phyloP scores from a whole-genome alignment of 2,329 filamentous ascomycete genomes.

The Curvularia eragrostidis region DNA sequence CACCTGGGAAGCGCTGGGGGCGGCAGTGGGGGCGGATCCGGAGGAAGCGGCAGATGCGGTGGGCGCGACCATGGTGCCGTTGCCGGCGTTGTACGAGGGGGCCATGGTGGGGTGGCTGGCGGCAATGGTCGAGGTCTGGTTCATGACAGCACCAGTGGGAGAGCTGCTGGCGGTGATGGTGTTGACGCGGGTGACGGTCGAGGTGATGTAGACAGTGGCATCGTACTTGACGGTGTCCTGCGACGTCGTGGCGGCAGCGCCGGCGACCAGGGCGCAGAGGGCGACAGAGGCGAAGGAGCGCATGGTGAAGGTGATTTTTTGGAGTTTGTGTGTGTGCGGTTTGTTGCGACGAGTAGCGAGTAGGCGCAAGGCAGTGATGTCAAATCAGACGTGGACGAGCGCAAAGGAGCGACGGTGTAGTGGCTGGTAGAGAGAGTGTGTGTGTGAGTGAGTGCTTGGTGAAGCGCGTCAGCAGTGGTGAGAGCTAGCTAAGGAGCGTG shows the following conservation, averaged over 20 bases:
- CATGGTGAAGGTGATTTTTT: conserved; percentile 38
- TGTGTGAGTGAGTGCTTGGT: conserved; percentile 2
- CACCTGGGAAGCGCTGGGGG: conserved; percentile 20
- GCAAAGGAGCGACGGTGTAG: conserved; percentile 22
- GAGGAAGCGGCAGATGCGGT: not conserved
- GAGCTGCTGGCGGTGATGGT: conserved; percentile 46
- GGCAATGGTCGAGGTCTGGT: conserved; percentile 45
- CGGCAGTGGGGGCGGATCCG: conserved; percentile 18
- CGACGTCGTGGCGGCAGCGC: conserved; percentile 34
- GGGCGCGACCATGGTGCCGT: conserved; percentile 27
- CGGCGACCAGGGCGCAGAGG: conserved; percentile 45
- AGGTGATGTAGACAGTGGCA: conserved; percentile 48
- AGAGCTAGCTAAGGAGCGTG: conserved; percentile 7
- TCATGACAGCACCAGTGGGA: conserved; percentile 34
- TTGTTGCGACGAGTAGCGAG: conserved; percentile 8
- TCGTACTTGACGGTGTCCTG: conserved; percentile 30
- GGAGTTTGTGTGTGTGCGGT: conserved; percentile 9
- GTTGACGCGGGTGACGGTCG: conserved; percentile 49
- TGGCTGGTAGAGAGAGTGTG: conserved; percentile 16
- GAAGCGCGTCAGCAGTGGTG: conserved; percentile 3
- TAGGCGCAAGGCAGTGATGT: conserved; percentile 11
- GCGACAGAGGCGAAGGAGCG: conserved; percentile 45
- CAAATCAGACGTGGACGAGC: conserved; percentile 19
- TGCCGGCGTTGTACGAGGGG: conserved; percentile 28
- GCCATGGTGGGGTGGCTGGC: conserved; percentile 25